These are phyloP conservation scores for Xylaria sp. DNA, from an alignment of 495 filamentous ascomycete genomes.

Conservation along the genomic window DNA sequence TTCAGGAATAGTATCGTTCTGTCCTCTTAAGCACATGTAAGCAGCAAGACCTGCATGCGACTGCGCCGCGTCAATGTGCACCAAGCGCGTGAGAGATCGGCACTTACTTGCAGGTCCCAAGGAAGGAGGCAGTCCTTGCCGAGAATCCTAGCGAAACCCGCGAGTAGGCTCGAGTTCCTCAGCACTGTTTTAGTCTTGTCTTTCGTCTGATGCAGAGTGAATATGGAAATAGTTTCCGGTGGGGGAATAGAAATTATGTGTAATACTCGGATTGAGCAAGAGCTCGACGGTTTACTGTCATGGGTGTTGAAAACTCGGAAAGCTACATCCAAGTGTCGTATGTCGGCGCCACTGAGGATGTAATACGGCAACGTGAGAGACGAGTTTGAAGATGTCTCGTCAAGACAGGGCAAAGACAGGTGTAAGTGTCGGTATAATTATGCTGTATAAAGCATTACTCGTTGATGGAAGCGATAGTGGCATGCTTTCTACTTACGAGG, in stretches of 20 bases:
- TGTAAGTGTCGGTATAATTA: background rate
- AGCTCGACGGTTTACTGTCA: background rate
- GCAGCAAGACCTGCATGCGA: background rate
- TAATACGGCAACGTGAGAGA: background rate
- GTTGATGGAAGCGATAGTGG: background rate
- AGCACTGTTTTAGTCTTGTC: background rate
- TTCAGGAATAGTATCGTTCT: background rate
- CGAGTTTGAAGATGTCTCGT: background rate
- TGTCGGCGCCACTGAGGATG: background rate
- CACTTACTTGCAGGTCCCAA: background rate
- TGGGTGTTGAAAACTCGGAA: background rate
- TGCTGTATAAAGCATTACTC: background rate
- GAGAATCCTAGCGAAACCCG: background rate
- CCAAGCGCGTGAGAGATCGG: background rate
- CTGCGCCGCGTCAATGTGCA: background rate
- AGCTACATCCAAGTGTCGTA: background rate
- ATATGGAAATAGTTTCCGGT: background rate
- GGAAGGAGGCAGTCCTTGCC: background rate
- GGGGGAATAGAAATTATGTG: too few species aligned
- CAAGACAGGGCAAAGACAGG: background rate
- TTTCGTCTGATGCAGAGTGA: background rate
- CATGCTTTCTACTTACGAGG: background rate
- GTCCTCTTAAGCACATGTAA: background rate
- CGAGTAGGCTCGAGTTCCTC: background rate
- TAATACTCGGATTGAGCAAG: background rate